Evolutionary conservation across 805 yeast genomes (phyloP), one percentile per base, ranked within the genome.

Genomic region (Candida incommunis): DNA sequence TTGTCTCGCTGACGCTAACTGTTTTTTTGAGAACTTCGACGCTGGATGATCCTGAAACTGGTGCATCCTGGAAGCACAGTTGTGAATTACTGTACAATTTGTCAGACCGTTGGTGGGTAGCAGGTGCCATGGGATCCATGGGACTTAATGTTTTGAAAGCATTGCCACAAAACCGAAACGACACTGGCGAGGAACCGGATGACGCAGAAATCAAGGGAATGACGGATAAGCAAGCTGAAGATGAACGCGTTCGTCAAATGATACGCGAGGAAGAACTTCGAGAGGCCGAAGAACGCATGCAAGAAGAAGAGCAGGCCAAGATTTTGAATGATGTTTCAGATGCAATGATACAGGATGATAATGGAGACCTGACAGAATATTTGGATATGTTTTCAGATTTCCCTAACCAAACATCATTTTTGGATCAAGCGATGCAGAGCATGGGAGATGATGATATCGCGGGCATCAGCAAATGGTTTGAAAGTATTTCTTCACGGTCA

Each of bases 81-180:
- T 57, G 62, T 43, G 47, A 46, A 1, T 48, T 54, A 23, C 49
- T 60, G 24, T 59, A 58, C 29, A 46, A 42, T 5, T 47, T 60
- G 49, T 51, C 61, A 1, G 54, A 52, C 23, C 48, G 53, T 11
- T 60, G 64, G 64, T 60, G 64, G 64, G 61, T 60, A 3, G 62
- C 63, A n/a, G 62, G 59, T 18, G 63, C 62, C 3, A 60, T 60
- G 64, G 61, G 60, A 4, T 48, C 53, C 27, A 57, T 60, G 62
- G 64, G 63, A 22, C 44, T 59, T 43, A 51, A 50, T 22, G 60
- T 60, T 20, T 60, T 59, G 41, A 43, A 51, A 18, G 45, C 43
- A 23, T 40, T 54, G 31, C 49, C 50, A 15, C 45, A 50, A 21
- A 22, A 43, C 13, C 37, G 21, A 4, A 20, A 31, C 34, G 23